Percentiles rank a stretch among this genome's conserved stretches.
Conservation (phyloP, 495 filamentous ascomycete genomes). For the Tuber indicum region DNA sequence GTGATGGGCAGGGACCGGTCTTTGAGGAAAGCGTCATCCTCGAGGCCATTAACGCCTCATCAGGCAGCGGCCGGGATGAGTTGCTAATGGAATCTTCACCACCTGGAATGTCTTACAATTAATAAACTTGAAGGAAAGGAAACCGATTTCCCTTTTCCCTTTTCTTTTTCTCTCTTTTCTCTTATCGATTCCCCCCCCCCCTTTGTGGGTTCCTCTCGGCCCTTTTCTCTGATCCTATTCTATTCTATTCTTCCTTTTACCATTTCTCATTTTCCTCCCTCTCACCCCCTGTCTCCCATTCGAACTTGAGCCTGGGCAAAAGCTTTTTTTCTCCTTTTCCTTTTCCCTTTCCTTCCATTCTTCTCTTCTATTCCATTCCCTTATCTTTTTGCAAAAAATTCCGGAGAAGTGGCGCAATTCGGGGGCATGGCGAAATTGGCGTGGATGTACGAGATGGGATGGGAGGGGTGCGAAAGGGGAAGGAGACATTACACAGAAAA, state of each 20-base stretch:
- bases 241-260: background rate
- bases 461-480: background rate
- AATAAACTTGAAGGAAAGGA: background rate
- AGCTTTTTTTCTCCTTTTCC: background rate
- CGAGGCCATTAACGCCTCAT: constrained; percentile 70
- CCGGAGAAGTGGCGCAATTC: too few relatives aligned
- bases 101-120: background rate
- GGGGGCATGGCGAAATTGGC: background rate
- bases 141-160: background rate
- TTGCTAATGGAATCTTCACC: constrained; percentile 43
- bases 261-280: background rate
- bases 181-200: background rate
- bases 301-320: background rate
- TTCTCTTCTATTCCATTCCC: background rate
- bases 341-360: background rate
- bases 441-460: background rate
- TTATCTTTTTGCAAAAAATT: background rate
- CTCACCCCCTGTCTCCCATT: background rate
- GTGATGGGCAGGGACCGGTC: constrained; percentile 83
- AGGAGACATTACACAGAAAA: constrained; percentile 6
- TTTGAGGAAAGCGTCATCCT: constrained; percentile 72
- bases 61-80: constrained; percentile 65
- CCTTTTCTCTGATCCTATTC: background rate
- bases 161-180: background rate
- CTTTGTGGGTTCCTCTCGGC: background rate